phyloP scores from a whole-genome alignment of 2,329 filamentous ascomycete genomes.

The Talaromyces islandicus region DNA sequence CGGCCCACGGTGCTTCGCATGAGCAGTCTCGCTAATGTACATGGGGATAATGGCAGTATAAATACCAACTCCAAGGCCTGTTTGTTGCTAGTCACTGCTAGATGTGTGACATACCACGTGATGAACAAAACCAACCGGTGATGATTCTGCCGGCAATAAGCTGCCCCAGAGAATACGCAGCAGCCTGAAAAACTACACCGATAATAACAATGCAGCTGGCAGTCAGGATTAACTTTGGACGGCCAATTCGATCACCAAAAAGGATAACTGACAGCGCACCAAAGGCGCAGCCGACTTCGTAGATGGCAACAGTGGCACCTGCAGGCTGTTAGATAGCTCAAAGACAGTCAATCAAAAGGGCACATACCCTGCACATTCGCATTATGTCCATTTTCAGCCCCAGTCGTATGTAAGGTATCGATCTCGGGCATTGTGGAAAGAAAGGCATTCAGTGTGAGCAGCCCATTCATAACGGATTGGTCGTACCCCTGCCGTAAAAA shows the following conservation, averaged over 20 bases:
- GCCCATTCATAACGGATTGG: conserved; percentile 36
- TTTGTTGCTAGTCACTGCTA: not conserved
- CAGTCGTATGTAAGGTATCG: conserved; percentile 36
- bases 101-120: not conserved
- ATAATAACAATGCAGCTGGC: conserved; percentile 37
- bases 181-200: conserved; percentile 39
- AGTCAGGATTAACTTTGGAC: conserved; percentile 34
- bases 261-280: conserved; percentile 35
- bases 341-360: not conserved
- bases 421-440: conserved; percentile 49
- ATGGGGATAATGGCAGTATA: conserved; percentile 42
- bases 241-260: conserved; percentile 41
- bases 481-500: conserved; percentile 15
- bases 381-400: conserved; percentile 16
- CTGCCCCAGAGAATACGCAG: conserved; percentile 32
- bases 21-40: conserved; percentile 41
- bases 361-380: conserved; percentile 19
- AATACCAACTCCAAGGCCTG: conserved; percentile 38
- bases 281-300: conserved; percentile 19
- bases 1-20: conserved; percentile 47
- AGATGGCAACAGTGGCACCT: conserved; percentile 21
- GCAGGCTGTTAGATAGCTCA: not conserved
- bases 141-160: conserved; percentile 35
- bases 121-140: not conserved
- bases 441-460: conserved; percentile 63